These are phyloP conservation scores for Glaciozyma martinii DNA, from an alignment of 768 basidiomycete genomes.

Conservation along the genomic window DNA sequence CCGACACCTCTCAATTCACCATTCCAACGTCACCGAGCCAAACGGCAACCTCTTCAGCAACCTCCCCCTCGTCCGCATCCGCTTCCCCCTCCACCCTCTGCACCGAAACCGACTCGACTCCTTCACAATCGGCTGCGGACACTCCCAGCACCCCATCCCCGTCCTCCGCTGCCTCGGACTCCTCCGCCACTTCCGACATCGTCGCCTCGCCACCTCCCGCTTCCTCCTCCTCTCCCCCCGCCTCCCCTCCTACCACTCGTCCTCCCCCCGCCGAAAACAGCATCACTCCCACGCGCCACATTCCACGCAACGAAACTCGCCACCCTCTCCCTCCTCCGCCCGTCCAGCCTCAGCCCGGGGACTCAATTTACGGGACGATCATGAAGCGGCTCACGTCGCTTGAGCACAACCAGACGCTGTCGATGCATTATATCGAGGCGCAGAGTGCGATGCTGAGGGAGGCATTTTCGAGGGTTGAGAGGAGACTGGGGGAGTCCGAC, in stretches of 20 bases:
- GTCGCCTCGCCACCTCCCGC: background rate
- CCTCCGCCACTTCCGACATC: background rate
- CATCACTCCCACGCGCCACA: conserved; percentile 1
- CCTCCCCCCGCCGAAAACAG: background rate
- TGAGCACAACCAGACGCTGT: conserved; percentile 78
- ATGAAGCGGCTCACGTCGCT: conserved; percentile 82
- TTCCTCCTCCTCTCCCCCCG: background rate
- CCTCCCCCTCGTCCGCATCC: background rate
- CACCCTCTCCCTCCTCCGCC: conserved; percentile 7
- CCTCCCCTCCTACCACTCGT: background rate
- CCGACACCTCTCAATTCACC: background rate
- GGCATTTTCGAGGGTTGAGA: conserved; percentile 61
- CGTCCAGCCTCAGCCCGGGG: conserved; percentile 45
- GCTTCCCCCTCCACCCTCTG: background rate
- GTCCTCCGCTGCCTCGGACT: background rate
- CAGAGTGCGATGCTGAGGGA: conserved; percentile 69
- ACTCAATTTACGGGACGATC: conserved; percentile 92
- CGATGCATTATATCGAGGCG: conserved; percentile 77
- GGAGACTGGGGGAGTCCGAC: conserved; percentile 56
- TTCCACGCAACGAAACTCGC: conserved; percentile 14
- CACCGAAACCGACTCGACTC: background rate
- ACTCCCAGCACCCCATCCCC: background rate
- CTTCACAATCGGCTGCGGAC: too few species aligned
- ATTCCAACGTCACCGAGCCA: background rate
- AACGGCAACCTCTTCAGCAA: background rate